These are phyloP conservation scores for Monosporascus ibericus DNA, from an alignment of 2,329 filamentous ascomycete species.

Conservation along the genomic window DNA sequence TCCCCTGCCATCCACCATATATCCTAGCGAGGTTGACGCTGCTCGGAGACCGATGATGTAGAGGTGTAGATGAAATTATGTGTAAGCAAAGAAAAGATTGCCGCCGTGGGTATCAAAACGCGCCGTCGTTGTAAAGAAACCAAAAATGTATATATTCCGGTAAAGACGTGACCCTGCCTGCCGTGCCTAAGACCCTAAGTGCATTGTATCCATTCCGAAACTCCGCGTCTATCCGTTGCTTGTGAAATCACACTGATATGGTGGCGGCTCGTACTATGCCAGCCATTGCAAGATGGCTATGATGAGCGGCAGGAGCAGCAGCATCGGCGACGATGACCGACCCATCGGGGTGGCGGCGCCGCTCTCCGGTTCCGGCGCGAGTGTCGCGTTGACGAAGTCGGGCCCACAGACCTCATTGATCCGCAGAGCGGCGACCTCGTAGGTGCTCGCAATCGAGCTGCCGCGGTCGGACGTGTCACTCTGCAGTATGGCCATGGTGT, in stretches of 20 bases:
- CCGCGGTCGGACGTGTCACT: conserved; percentile 58
- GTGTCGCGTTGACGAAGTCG: conserved; percentile 50
- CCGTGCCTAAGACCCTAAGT: too few relatives aligned
- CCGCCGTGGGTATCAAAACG: too few relatives aligned
- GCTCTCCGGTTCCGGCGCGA: conserved; percentile 32
- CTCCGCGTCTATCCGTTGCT: background rate
- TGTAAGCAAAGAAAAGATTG: too few relatives aligned
- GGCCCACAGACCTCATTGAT: conserved; percentile 63
- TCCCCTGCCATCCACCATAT: too few relatives aligned
- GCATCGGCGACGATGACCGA: conserved; percentile 11
- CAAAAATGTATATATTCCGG: too few relatives aligned
- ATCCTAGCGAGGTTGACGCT: too few relatives aligned
- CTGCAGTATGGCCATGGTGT: conserved; percentile 79
- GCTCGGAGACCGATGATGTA: too few relatives aligned
- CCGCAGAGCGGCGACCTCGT: conserved; percentile 63
- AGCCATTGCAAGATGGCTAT: conserved; percentile 19
- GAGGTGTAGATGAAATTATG: too few relatives aligned
- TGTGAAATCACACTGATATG: background rate
- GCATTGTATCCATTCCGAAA: background rate
- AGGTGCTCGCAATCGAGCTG: conserved; percentile 63
- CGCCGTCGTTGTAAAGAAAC: too few relatives aligned
- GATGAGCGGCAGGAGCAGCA: conserved; percentile 18
- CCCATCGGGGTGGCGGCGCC: conserved; percentile 10
- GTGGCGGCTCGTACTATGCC: background rate
- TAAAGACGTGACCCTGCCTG: too few relatives aligned